These are phyloP conservation scores for Tylopilus sp. DNA, from an alignment of 768 basidiomycete species.

Conservation along the genomic window DNA sequence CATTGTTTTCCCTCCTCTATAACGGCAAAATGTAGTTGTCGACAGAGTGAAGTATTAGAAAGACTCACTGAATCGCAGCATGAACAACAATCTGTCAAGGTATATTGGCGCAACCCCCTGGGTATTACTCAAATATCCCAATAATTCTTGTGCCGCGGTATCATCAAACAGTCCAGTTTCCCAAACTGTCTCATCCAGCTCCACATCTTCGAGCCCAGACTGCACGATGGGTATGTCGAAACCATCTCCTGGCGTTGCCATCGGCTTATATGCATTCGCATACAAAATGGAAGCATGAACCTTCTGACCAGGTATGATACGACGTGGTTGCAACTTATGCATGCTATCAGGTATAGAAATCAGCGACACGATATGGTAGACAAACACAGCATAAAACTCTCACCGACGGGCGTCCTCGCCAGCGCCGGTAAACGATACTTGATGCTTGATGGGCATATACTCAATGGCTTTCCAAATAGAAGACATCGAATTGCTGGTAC, in stretches of 20 bases:
- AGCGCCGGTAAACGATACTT: constrained; percentile 18
- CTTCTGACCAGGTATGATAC: constrained; percentile 28
- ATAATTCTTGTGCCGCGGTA: constrained; percentile 10
- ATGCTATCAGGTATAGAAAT: constrained; percentile 4
- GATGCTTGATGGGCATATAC: constrained; percentile 24
- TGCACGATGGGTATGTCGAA: constrained; percentile 20
- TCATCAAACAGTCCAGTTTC: constrained; percentile 22
- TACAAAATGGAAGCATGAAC: constrained; percentile 23
- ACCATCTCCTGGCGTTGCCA: constrained; percentile 18
- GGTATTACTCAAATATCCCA: constrained; percentile 7
- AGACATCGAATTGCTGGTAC: constrained; percentile 21
- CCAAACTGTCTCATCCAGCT: constrained; percentile 15
- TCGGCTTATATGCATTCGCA: constrained; percentile 20
- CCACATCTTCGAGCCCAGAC: neutral
- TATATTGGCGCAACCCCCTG: constrained; percentile 10
- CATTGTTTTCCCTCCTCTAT: constrained; percentile 21
- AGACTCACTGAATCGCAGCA: constrained; percentile 22
- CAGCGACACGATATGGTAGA: neutral
- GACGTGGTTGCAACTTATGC: constrained; percentile 21
- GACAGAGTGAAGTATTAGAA: neutral
- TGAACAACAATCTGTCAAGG: constrained; percentile 11
- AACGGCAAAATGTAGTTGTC: neutral
- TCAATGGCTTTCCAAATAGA: constrained; percentile 14
- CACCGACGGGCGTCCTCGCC: constrained; percentile 18
- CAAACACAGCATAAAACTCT: neutral